phyloP scores from a whole-genome alignment of 2,329 filamentous ascomycete genomes.

The Alternaria angustiovoidea region DNA sequence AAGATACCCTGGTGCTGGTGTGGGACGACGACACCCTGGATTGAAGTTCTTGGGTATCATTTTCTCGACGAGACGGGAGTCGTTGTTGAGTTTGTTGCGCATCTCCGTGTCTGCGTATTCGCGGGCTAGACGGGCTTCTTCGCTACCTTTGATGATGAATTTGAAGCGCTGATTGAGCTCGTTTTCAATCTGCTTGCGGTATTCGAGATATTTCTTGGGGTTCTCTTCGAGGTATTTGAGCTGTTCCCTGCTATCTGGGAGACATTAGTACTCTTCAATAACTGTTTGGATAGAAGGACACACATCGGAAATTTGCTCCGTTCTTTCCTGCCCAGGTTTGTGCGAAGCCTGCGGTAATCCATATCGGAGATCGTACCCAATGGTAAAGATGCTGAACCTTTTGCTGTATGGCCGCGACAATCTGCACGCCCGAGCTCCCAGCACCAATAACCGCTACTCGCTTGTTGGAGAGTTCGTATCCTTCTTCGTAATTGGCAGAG shows the following conservation, averaged over 20 bases:
- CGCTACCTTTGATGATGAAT: conserved; percentile 61
- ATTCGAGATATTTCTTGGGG: conserved; percentile 56
- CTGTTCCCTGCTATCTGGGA: conserved; percentile 51
- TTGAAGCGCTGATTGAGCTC: conserved; percentile 63
- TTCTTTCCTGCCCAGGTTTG: conserved; percentile 58
- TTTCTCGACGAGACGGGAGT: conserved; percentile 51
- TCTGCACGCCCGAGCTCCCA: conserved; percentile 54
- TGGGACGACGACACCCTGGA: conserved; percentile 34
- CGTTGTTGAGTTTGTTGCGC: conserved; percentile 50
- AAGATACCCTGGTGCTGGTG: conserved; percentile 35
- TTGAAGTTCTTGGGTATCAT: conserved; percentile 56
- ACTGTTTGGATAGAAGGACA: conserved; percentile 3
- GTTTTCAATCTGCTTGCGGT: conserved; percentile 58
- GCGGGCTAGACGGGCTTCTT: conserved; percentile 55
- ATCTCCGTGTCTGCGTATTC: conserved; percentile 53
- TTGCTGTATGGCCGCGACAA: conserved; percentile 52
- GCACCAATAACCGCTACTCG: conserved; percentile 55
- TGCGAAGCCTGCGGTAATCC: conserved; percentile 60
- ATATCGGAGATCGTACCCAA: conserved; percentile 56
- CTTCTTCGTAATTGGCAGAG: conserved; percentile 53
- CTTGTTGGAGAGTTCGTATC: conserved; percentile 48
- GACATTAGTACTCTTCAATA: conserved; percentile 12
- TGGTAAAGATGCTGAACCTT: conserved; percentile 52
- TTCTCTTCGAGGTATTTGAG: conserved; percentile 50
- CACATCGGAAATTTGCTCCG: conserved; percentile 58